These are phyloP conservation scores for Colletotrichum musae DNA, from an alignment of 2,329 filamentous ascomycete genomes.

Conservation along the genomic window DNA sequence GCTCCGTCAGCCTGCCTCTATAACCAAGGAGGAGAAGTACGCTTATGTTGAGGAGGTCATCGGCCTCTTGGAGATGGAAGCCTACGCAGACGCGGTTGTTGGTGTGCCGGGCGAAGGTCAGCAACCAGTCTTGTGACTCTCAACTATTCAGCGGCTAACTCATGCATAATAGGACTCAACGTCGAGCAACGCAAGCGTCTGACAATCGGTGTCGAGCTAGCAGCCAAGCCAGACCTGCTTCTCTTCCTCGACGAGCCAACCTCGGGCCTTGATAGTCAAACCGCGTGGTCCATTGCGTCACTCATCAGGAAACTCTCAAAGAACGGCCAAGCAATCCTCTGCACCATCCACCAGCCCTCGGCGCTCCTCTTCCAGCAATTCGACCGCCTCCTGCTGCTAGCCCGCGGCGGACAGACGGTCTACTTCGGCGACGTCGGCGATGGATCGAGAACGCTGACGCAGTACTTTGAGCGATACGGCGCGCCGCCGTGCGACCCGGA, in stretches of 20 bases:
- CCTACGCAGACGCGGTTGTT: constrained; percentile 76
- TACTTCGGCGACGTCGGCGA: constrained; percentile 78
- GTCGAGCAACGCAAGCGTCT: constrained; percentile 73
- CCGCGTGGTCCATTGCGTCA: constrained; percentile 55
- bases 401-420: constrained; percentile 74
- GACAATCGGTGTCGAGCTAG: constrained; percentile 79
- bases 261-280: constrained; percentile 55
- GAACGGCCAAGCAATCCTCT: constrained; percentile 73
- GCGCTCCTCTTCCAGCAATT: constrained; percentile 68
- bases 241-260: constrained; percentile 80
- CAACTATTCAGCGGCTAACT: neutral
- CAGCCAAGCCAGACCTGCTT: constrained; percentile 73
- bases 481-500: constrained; percentile 55
- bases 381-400: constrained; percentile 74
- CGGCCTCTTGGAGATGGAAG: constrained; percentile 73
- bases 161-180: constrained; percentile 54
- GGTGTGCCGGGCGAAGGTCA: constrained; percentile 47
- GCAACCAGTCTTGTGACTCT: neutral
- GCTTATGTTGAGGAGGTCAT: constrained; percentile 78
- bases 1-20: constrained; percentile 70
- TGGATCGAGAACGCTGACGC: constrained; percentile 68
- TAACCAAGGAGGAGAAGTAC: constrained; percentile 72
- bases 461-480: constrained; percentile 70
- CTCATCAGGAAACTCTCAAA: constrained; percentile 66
- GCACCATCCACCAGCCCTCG: constrained; percentile 62